Evolutionary conservation across 305 asterid species (phyloP).

Genomic region (Solanum hybrid): DNA sequence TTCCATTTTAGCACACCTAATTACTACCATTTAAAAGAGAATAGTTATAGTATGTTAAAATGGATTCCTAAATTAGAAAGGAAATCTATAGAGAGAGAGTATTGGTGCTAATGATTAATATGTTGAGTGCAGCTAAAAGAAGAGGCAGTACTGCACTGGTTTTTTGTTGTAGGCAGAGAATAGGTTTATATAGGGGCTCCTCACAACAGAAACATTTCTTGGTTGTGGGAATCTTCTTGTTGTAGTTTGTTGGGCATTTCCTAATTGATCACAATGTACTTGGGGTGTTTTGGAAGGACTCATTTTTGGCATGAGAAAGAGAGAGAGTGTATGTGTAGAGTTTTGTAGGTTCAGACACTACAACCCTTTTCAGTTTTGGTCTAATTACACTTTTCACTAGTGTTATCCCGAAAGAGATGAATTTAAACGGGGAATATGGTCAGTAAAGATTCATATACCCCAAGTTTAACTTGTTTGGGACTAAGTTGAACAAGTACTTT

Average conservation of each 20-base stretch:
- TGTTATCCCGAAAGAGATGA: neutral
- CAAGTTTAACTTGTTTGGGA: neutral
- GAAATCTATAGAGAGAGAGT: neutral
- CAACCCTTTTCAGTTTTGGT: neutral
- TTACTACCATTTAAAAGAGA: constrained; percentile 8
- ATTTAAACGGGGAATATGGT: neutral
- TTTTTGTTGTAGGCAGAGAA: neutral
- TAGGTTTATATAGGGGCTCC: constrained; percentile 4
- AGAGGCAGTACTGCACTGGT: neutral
- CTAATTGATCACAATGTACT: constrained; percentile 8
- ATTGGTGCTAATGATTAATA: neutral
- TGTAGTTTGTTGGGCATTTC: constrained; percentile 17
- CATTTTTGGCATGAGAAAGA: constrained; percentile 49
- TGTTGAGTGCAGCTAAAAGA: constrained; percentile 1
- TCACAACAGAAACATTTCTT: constrained; percentile 7
- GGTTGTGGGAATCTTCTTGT: constrained; percentile 16
- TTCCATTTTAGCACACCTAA: constrained; percentile 12
- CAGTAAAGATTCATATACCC: neutral
- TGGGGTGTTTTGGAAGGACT: constrained; percentile 16
- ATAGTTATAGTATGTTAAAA: neutral
- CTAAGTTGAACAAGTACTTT: neutral
- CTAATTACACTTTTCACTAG: neutral
- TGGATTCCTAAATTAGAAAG: neutral
- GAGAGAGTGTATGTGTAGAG: constrained; percentile 9
- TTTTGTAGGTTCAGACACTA: neutral